phyloP scores from a whole-genome alignment of 2,329 filamentous ascomycete genomes.

The Akanthomyces muscarius region DNA sequence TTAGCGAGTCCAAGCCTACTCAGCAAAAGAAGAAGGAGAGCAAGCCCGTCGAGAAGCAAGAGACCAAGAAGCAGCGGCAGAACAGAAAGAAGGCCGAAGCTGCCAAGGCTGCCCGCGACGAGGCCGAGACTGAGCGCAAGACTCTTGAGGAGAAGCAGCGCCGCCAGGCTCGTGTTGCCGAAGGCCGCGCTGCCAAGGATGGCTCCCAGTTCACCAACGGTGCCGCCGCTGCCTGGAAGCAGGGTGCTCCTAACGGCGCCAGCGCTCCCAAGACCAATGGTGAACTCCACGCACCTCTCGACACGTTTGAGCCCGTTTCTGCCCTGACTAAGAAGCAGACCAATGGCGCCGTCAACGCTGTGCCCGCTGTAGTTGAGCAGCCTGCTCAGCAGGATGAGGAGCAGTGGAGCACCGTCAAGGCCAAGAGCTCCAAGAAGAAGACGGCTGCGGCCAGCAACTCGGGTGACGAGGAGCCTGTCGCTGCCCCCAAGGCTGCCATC shows the following conservation, averaged over 20 bases:
- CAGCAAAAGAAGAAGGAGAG: constrained; percentile 58
- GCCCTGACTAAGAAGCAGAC: constrained; percentile 26
- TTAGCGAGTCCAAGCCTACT: constrained; percentile 64
- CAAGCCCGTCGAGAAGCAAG: constrained; percentile 61
- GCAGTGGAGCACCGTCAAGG: constrained; percentile 59
- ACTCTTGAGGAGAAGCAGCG: constrained; percentile 76
- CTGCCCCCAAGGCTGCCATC: constrained; percentile 25
- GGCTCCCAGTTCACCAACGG: constrained; percentile 57
- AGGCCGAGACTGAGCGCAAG: constrained; percentile 75
- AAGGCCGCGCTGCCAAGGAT: constrained; percentile 79
- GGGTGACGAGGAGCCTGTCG: constrained; percentile 31
- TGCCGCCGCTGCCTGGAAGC: constrained; percentile 41
- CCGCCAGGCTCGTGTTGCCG: constrained; percentile 73
- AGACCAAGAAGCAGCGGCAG: constrained; percentile 95
- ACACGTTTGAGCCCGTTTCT: constrained; percentile 46
- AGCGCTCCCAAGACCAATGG: constrained; percentile 33
- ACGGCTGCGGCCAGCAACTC: constrained; percentile 37
- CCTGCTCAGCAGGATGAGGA: constrained; percentile 56
- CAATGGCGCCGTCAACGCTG: constrained; percentile 39
- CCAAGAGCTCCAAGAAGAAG: constrained; percentile 42
- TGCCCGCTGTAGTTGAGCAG: constrained; percentile 52
- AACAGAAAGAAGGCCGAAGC: constrained; percentile 85
- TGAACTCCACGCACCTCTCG: constrained; percentile 45
- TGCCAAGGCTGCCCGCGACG: constrained; percentile 68
- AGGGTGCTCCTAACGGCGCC: constrained; percentile 32